phyloP scores from a whole-genome alignment of 305 asterid species.

The Plantago coronopus region DNA sequence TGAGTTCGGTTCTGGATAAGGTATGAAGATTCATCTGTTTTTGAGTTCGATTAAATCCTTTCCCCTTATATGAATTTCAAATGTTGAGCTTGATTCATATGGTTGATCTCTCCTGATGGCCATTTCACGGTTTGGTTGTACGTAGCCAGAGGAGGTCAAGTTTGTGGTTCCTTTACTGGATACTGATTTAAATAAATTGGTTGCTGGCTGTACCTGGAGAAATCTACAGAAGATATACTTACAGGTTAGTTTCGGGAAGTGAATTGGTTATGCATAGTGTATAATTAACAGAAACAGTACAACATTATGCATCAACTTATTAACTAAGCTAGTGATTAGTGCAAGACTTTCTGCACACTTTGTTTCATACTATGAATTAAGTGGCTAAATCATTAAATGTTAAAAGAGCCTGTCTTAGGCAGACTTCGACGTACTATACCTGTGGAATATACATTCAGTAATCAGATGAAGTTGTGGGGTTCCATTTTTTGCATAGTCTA shows the following conservation, averaged over 20 bases:
- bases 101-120: constrained; percentile 30
- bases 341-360: background rate
- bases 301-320: background rate
- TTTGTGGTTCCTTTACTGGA: constrained; percentile 82
- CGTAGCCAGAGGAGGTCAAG: constrained; percentile 87
- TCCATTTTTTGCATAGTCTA: too few species aligned
- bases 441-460: background rate
- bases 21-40: constrained; percentile 36
- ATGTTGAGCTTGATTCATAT: constrained; percentile 19
- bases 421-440: constrained; percentile 4
- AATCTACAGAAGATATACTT: constrained; percentile 74
- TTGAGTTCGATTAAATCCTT: constrained; percentile 1
- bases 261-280: constrained; percentile 12
- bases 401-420: background rate
- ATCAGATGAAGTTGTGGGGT: background rate
- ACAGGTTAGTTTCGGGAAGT: constrained; percentile 54
- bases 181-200: constrained; percentile 75
- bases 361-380: too few species aligned
- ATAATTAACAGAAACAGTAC: background rate
- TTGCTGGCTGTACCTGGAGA: constrained; percentile 70
- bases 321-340: constrained; percentile 2
- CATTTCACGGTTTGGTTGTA: constrained; percentile 40
- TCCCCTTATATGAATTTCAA: constrained; percentile 11
- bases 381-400: background rate
- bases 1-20: constrained; percentile 68